A percentile compares a stretch with the other conserved stretches of the same genome.
These are phyloP conservation scores for Nelumbo lutea DNA, from an alignment of 164 flowering plant genomes.

Conservation along the genomic window DNA sequence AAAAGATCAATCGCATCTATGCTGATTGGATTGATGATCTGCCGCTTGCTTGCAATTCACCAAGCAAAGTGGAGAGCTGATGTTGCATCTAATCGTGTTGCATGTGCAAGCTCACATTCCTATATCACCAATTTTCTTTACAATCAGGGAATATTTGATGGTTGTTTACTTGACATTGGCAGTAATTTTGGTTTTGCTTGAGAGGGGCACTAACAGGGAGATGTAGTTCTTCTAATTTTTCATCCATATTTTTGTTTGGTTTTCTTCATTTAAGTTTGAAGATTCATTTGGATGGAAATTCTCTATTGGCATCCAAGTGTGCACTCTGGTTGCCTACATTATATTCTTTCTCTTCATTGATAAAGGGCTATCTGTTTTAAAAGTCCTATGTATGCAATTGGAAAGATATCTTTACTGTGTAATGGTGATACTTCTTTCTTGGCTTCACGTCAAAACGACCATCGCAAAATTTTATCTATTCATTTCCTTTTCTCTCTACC, in stretches of 20 bases:
- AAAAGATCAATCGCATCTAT: slow-evolving; percentile 65
- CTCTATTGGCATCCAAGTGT: neutral
- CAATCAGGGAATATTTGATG: neutral
- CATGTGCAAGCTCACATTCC: neutral
- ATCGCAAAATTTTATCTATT: too few relatives aligned
- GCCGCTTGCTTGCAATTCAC: slow-evolving; percentile 24
- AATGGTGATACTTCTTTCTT: too few relatives aligned
- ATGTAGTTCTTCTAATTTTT: neutral
- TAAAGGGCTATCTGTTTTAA: neutral
- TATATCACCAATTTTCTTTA: neutral
- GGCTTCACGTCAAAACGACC: too few relatives aligned
- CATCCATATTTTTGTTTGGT: neutral
- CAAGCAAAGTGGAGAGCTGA: slow-evolving; percentile 35
- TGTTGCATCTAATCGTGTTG: neutral
- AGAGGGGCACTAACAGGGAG: neutral
- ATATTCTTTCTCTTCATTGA: slow-evolving; percentile 1
- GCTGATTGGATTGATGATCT: slow-evolving; percentile 77
- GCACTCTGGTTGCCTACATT: slow-evolving; percentile 8
- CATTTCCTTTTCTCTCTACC: too few relatives aligned
- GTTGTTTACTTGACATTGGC: neutral
- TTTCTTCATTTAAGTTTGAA: neutral
- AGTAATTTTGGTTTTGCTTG: slow-evolving; percentile 3
- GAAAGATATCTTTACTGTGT: neutral
- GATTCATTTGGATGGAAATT: neutral
- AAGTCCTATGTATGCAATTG: neutral